Evolutionary conservation across 305 asterid genomes (phyloP).

Genomic region (Fraxinus nigra): DNA sequence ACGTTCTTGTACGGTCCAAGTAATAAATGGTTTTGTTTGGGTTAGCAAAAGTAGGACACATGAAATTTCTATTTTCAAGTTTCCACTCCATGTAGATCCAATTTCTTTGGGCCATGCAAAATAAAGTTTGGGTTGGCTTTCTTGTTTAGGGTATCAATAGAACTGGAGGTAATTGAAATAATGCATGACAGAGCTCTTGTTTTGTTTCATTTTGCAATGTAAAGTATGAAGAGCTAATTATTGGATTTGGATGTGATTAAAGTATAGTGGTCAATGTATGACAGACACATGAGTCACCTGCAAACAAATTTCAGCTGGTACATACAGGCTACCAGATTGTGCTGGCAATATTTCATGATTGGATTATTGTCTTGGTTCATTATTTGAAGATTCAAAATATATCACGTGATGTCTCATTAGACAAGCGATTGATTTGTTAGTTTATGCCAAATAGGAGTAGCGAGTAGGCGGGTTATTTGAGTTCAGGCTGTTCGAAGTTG

Average conservation of each 20-base stretch:
- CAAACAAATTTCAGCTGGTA: background rate
- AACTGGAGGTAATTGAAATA: background rate
- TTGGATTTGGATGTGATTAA: background rate
- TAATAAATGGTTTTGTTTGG: background rate
- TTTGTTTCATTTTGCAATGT: background rate
- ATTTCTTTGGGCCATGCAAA: background rate
- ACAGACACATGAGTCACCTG: background rate
- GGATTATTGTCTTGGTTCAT: background rate
- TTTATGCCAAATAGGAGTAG: background rate
- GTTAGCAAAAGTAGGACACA: background rate
- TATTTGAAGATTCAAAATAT: background rate
- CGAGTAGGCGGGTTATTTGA: background rate
- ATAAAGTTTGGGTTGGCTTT: background rate
- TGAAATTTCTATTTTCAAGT: background rate
- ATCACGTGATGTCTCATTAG: background rate
- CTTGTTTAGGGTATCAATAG: background rate
- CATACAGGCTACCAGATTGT: background rate
- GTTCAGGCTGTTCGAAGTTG: background rate
- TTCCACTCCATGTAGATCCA: background rate
- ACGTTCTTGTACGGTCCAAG: background rate
- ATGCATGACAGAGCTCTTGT: background rate
- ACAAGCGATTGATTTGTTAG: background rate
- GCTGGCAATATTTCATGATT: background rate
- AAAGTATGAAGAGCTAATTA: background rate
- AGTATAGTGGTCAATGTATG: background rate